These are phyloP conservation scores for Cladophialophora psammophila DNA, from an alignment of 2,329 filamentous ascomycete genomes.

Conservation along the genomic window DNA sequence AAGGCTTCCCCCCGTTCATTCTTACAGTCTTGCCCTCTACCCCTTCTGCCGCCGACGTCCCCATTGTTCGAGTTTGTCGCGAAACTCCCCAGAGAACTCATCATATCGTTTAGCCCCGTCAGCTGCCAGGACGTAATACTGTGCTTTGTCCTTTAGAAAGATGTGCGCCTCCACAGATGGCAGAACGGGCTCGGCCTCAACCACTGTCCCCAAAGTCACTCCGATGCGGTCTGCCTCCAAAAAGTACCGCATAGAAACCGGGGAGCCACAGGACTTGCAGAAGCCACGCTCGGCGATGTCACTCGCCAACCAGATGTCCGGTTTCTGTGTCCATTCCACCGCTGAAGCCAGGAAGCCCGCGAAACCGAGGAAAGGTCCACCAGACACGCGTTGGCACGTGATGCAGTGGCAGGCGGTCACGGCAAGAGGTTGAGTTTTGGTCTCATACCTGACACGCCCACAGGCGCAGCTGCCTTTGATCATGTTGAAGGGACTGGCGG, in stretches of 20 bases:
- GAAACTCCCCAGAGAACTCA: slow-evolving; percentile 39
- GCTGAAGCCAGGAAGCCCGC: slow-evolving; percentile 45
- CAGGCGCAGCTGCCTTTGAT: slow-evolving; percentile 39
- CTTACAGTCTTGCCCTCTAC: slow-evolving; percentile 24
- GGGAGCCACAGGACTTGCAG: slow-evolving; percentile 57
- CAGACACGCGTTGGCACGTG: slow-evolving; percentile 59
- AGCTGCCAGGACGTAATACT: slow-evolving; percentile 50
- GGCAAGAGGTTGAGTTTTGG: slow-evolving; percentile 42
- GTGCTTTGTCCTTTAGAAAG: slow-evolving; percentile 52
- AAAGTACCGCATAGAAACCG: slow-evolving; percentile 54
- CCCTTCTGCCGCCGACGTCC: slow-evolving; percentile 33
- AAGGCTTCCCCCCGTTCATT: slow-evolving; percentile 7
- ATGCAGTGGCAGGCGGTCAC: slow-evolving; percentile 57
- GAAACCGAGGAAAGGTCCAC: slow-evolving; percentile 56
- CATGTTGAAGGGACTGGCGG: slow-evolving; percentile 21
- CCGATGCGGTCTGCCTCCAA: slow-evolving; percentile 44
- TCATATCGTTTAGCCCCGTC: slow-evolving; percentile 46
- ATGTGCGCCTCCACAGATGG: slow-evolving; percentile 50
- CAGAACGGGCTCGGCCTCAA: slow-evolving; percentile 47
- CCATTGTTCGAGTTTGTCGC: slow-evolving; percentile 42
- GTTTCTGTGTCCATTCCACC: slow-evolving; percentile 48
- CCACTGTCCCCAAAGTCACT: slow-evolving; percentile 53
- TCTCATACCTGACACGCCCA: slow-evolving; percentile 34
- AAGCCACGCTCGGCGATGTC: slow-evolving; percentile 53
- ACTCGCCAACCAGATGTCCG: slow-evolving; percentile 45